These are phyloP conservation scores for Fraxinus greggii DNA, from an alignment of 305 asterid species.

Conservation along the genomic window DNA sequence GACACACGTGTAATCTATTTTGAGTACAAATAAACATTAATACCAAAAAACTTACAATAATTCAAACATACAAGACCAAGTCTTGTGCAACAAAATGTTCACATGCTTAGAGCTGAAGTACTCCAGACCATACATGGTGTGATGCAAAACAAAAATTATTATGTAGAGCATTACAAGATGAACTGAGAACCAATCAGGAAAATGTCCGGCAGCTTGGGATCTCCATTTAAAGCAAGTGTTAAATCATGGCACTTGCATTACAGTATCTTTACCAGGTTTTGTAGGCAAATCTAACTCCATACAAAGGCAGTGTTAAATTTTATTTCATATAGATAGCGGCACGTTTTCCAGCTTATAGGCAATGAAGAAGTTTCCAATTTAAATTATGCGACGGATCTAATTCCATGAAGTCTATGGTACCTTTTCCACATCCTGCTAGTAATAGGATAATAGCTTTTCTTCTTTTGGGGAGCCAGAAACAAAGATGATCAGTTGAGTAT, in stretches of 20 bases:
- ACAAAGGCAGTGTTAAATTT: not conserved
- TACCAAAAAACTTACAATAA: not conserved
- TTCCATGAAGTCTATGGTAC: not conserved
- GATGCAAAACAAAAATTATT: not conserved
- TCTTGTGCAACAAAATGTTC: not conserved
- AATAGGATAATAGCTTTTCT: not conserved
- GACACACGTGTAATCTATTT: not conserved
- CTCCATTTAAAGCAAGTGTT: not conserved
- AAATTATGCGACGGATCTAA: not conserved
- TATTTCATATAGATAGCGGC: not conserved
- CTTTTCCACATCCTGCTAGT: not conserved
- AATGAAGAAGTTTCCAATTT: not conserved
- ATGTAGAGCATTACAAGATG: not conserved
- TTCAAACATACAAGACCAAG: not conserved
- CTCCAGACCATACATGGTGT: not conserved
- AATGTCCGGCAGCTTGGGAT: not conserved
- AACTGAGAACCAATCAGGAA: not conserved
- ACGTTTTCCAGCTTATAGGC: not conserved
- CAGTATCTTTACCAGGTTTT: not conserved
- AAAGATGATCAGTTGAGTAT: not conserved
- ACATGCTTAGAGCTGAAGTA: not conserved
- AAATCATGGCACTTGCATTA: not conserved
- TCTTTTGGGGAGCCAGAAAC: not conserved
- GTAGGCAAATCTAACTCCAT: not conserved
- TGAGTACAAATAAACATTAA: not conserved